phyloP scores from a whole-genome alignment of 148 eudicot genomes.

The Silene conica region DNA sequence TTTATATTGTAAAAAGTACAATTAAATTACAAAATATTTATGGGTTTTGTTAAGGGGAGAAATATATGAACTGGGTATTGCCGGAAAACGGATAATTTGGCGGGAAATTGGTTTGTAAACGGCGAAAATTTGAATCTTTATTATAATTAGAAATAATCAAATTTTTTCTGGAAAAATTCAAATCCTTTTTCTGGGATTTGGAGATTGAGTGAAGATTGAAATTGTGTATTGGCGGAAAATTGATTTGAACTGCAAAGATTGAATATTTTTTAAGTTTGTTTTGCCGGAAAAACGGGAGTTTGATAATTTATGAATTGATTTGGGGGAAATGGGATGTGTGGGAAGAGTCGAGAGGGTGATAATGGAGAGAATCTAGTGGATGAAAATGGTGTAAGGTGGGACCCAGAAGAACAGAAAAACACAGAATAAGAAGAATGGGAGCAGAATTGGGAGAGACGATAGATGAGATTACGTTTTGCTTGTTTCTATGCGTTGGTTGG shows the following conservation, averaged over 20 bases:
- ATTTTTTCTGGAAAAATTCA: neutral
- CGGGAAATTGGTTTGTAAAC: neutral
- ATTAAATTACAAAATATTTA: neutral
- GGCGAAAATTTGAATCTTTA: constrained; percentile 1
- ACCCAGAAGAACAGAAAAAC: neutral
- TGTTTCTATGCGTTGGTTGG: neutral
- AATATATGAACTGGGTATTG: constrained; percentile 12
- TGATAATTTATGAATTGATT: neutral
- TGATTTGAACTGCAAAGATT: neutral
- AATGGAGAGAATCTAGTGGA: constrained; percentile 7
- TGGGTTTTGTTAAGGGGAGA: constrained; percentile 1
- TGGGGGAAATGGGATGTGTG: neutral
- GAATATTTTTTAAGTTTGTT: neutral
- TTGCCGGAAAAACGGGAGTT: neutral
- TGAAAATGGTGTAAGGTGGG: constrained; percentile 11
- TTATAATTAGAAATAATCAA: neutral
- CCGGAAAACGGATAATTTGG: constrained; percentile 8
- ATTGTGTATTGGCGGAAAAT: neutral
- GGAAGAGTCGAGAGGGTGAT: neutral
- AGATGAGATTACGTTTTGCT: neutral
- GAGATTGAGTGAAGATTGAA: constrained; percentile 3
- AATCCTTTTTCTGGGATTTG: neutral
- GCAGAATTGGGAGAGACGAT: neutral
- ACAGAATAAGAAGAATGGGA: neutral
- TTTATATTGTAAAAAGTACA: neutral